phyloP scores from a whole-genome alignment of 768 basidiomycete species.

The Saitozyma sp. region DNA sequence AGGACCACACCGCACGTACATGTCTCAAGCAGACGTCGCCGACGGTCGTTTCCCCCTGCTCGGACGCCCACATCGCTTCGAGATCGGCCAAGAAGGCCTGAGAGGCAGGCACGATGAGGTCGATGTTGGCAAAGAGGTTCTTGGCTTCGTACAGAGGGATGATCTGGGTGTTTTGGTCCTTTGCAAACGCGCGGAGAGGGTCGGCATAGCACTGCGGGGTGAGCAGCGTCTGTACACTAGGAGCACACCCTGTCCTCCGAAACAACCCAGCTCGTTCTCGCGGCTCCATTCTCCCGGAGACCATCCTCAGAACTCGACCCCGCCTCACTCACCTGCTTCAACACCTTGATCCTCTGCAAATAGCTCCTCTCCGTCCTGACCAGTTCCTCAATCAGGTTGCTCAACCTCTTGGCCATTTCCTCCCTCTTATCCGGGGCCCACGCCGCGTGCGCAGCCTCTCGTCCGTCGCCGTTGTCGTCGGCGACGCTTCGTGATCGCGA shows the following conservation, averaged over 20 bases:
- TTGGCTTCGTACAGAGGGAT: conserved; percentile 88
- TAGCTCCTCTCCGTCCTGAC: conserved; percentile 87
- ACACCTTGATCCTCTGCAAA: conserved; percentile 73
- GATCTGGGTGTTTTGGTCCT: conserved; percentile 79
- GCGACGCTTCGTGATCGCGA: conserved; percentile 10
- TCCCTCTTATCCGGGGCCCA: conserved; percentile 51
- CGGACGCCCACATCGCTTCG: conserved; percentile 69
- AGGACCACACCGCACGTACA: conserved; percentile 42
- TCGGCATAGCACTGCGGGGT: conserved; percentile 72
- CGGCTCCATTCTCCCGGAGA: background rate
- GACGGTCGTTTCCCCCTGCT: conserved; percentile 61
- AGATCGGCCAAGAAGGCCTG: conserved; percentile 80
- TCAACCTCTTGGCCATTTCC: conserved; percentile 53
- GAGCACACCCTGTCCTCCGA: background rate
- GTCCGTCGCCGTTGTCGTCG: conserved; percentile 16
- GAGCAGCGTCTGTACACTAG: background rate
- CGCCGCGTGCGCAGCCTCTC: background rate
- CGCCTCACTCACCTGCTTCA: conserved; percentile 61
- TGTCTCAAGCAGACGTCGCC: conserved; percentile 85
- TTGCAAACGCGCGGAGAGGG: conserved; percentile 81
- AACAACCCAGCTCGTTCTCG: background rate
- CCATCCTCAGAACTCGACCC: background rate
- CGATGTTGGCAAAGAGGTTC: conserved; percentile 89
- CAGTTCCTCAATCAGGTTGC: conserved; percentile 79
- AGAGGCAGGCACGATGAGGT: conserved; percentile 83